These are phyloP conservation scores for Paecilomyces dactylethromorphus DNA, from an alignment of 2,329 filamentous ascomycete species.

Conservation along the genomic window DNA sequence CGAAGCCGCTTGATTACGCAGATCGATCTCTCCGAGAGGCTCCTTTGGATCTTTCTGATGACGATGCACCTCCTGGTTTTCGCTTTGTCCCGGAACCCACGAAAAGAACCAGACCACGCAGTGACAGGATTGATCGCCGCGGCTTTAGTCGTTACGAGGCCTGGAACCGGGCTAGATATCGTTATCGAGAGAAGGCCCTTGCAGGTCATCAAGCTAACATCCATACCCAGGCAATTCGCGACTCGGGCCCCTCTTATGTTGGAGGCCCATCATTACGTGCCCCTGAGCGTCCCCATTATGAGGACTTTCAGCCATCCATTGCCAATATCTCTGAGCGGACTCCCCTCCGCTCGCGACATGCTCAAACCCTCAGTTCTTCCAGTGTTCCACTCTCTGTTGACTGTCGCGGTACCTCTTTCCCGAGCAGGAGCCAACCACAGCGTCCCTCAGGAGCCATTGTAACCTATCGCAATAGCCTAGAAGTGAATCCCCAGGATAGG, in stretches of 20 bases:
- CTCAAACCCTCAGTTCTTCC: slow-evolving; percentile 11
- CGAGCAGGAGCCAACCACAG: slow-evolving; percentile 11
- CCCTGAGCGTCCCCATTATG: slow-evolving; percentile 13
- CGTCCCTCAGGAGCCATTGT: slow-evolving; percentile 9
- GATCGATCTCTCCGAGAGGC: slow-evolving; percentile 11
- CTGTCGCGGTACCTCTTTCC: slow-evolving; percentile 17
- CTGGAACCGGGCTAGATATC: slow-evolving; percentile 39
- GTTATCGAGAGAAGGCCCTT: slow-evolving; percentile 26
- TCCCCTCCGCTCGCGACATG: slow-evolving; percentile 5
- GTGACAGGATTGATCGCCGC: slow-evolving; percentile 33
- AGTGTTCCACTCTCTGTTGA: slow-evolving; percentile 27
- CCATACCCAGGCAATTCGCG: not conserved
- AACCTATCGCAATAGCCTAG: slow-evolving; percentile 11
- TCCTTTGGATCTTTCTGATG: slow-evolving; percentile 24
- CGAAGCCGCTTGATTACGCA: slow-evolving; percentile 20
- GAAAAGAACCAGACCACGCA: slow-evolving; percentile 12
- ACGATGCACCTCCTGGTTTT: slow-evolving; percentile 30
- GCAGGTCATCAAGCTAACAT: not conserved
- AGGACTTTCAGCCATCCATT: slow-evolving; percentile 9
- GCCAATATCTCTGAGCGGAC: slow-evolving; percentile 15
- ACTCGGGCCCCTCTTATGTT: not conserved
- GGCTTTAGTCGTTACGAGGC: slow-evolving; percentile 42
- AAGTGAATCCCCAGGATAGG: slow-evolving; percentile 18
- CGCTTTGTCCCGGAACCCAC: slow-evolving; percentile 26
- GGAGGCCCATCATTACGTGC: slow-evolving; percentile 1